Evolutionary conservation across 169 alveolate species (phyloP), one percentile per base, ranked within the genome.

Genomic region (Babesia ovata): DNA sequence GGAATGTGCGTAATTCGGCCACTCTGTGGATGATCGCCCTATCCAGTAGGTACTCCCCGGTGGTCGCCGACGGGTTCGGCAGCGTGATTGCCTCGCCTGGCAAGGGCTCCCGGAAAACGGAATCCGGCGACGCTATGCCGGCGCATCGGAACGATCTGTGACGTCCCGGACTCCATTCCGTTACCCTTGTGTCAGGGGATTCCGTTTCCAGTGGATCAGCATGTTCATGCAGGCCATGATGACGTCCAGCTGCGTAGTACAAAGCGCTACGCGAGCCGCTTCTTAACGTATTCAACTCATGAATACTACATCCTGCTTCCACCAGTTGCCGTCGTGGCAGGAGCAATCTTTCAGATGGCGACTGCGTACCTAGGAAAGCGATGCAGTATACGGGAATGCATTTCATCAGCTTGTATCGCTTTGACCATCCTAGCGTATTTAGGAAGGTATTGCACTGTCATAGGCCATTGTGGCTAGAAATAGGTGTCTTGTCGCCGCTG

Each of bases 31-130:
- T 74, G 44, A 83, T 26, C 16, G 53, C 81, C 62, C 67, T 74
- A 53, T 83, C 90, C 61, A 83, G 50, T 14, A 83, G 87, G 39
- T 52, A 59, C 61, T 83, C 83, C 16, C 90, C 90, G 22, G 90
- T 63, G 24, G 77, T 59, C 14, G 44, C 67, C 16, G 67, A 39
- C 24, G 70, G 79, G 39, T 69, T 63, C 10, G 90, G 90, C 29
- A 81, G 79, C 10, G 61, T 72, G 45, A 81, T 54, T 16, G 36
- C 78, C 53, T 71, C 88, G 21, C 79, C 79, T 14, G 88, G 88
- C 36, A 81, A n/a, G 0, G 84, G 85, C n/a, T 56, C 69, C 49
- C 88, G 61, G 44, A 81, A 63, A 1, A 65, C 50, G 22, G 88
- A 81, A 33, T 81, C 84, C 6, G 76, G 66, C 2, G 76, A 49